Conservation (phyloP, 148 eudicot species). For the Heliosperma pusillum region DNA sequence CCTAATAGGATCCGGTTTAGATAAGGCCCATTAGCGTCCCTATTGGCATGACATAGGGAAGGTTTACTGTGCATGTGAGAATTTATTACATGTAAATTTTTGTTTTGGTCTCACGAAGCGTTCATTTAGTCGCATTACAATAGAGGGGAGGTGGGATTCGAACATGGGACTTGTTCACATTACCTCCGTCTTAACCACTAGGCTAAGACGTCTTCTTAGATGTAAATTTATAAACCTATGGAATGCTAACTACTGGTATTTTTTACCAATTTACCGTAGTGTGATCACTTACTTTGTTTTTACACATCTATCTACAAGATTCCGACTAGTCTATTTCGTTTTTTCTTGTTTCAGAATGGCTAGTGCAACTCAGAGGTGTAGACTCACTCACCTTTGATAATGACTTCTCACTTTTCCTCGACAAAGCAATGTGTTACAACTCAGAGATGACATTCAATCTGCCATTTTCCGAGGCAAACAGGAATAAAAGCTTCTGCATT, state of each 20-base stretch:
- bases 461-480: conserved; percentile 5
- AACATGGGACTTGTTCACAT: no score
- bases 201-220: no score
- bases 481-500: not conserved
- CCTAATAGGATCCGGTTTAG: not conserved
- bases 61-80: not conserved
- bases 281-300: not conserved
- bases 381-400: conserved; percentile 35
- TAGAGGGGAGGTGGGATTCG: no score
- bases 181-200: no score
- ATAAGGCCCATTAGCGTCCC: no score
- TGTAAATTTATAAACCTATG: not conserved
- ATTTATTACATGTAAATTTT: not conserved
- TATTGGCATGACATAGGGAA: no score
- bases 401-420: conserved; percentile 32
- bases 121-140: no score
- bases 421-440: conserved; percentile 35
- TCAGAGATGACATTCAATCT: conserved; percentile 26
- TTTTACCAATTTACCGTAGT: not conserved
- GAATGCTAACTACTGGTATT: not conserved
- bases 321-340: conserved; percentile 1
- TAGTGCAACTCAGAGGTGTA: conserved; percentile 40
- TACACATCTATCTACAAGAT: not conserved
- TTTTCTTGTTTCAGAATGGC: conserved; percentile 46
- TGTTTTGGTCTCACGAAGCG: no score